phyloP scores from a whole-genome alignment of 164 flowering plant species.

The Berberis thunbergii region DNA sequence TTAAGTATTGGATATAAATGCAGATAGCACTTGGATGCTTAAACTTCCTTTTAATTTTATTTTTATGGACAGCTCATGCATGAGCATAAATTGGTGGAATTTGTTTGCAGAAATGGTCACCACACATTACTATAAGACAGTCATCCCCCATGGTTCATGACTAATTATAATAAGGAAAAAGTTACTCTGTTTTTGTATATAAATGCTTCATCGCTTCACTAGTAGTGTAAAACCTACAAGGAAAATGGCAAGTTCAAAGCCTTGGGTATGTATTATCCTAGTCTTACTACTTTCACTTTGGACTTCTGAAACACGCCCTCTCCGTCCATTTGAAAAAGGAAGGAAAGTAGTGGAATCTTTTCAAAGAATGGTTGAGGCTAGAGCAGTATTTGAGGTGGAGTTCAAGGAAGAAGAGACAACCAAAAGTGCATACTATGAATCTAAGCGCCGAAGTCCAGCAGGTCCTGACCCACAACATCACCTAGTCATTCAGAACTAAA shows the following conservation, averaged over 20 bases:
- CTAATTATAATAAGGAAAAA: neutral
- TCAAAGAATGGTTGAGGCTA: conserved; percentile 1
- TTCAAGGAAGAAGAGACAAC: neutral
- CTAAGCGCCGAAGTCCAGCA: no score
- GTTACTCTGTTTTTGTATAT: neutral
- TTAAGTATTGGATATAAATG: neutral
- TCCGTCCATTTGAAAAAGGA: neutral
- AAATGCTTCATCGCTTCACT: neutral
- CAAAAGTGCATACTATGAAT: no score
- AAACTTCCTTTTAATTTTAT: neutral
- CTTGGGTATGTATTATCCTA: conserved; percentile 15
- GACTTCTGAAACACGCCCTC: conserved; percentile 8
- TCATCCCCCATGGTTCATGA: neutral
- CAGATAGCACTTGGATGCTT: neutral
- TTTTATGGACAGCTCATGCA: neutral
- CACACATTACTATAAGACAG: neutral
- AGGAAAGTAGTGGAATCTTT: conserved; percentile 1
- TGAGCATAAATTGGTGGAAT: neutral
- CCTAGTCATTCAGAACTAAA: no score
- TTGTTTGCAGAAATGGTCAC: neutral
- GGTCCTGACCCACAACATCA: no score
- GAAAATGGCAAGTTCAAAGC: conserved; percentile 19
- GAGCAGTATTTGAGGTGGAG: neutral
- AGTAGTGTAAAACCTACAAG: neutral
- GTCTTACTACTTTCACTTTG: conserved; percentile 9